Percentiles rank a stretch among this genome's conserved stretches.
These are phyloP conservation scores for Neofusicoccum laricinum DNA, from an alignment of 2,329 filamentous ascomycete species.

Conservation along the genomic window DNA sequence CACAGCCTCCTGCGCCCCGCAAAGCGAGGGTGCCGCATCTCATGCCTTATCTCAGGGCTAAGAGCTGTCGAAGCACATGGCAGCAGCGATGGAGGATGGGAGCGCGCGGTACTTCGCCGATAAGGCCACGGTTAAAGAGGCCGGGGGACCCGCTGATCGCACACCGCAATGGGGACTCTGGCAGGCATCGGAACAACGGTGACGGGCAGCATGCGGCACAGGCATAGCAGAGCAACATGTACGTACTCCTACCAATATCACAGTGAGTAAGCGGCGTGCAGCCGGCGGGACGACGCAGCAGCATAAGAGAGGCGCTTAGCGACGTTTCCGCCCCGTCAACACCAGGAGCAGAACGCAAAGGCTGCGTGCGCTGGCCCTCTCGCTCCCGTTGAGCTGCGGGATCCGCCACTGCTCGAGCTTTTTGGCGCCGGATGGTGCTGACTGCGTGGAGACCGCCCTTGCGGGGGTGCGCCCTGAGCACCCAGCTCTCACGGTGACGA, in stretches of 20 bases:
- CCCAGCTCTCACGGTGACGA: neutral
- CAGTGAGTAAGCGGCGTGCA: conserved; percentile 4
- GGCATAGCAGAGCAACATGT: neutral
- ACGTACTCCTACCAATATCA: neutral
- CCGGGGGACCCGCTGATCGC: conserved; percentile 5
- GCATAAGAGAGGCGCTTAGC: neutral
- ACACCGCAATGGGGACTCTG: conserved; percentile 2
- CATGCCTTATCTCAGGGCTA: neutral
- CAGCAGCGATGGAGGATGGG: neutral
- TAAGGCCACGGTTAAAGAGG: neutral
- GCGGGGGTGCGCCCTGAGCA: neutral
- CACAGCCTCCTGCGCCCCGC: neutral
- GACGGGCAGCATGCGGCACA: neutral
- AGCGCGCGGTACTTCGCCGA: neutral
- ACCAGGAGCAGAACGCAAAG: neutral
- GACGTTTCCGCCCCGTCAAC: neutral
- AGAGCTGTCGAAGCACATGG: neutral
- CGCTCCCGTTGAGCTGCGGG: neutral
- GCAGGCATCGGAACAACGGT: conserved; percentile 6
- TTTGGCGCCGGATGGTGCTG: neutral
- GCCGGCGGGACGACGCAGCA: neutral
- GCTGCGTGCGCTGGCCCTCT: neutral
- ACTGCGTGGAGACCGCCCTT: neutral
- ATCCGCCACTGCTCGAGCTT: neutral
- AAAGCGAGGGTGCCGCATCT: neutral